Conservation (phyloP, 345 rosid genomes). For the Diplotaxis tenuifolia region DNA sequence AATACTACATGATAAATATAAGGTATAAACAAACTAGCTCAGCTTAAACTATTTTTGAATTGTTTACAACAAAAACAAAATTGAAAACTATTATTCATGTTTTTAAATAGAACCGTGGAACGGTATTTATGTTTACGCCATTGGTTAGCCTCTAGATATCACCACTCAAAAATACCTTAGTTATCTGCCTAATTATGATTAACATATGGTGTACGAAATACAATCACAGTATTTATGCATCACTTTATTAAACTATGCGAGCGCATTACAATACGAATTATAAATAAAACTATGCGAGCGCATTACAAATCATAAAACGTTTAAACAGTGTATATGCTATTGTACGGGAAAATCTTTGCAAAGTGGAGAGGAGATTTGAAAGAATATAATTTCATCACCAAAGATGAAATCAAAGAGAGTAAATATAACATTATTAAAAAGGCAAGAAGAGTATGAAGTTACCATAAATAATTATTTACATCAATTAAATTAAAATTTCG, state of each 20-base stretch:
- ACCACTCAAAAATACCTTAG: background rate
- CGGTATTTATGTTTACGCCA: no score
- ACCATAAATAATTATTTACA: conserved; percentile 8
- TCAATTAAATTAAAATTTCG: background rate
- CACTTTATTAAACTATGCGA: background rate
- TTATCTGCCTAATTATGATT: background rate
- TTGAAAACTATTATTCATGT: conserved; percentile 17
- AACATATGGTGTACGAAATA: background rate
- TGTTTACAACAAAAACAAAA: no score
- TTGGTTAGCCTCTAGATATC: no score
- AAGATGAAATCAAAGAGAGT: conserved; percentile 5
- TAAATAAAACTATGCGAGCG: background rate
- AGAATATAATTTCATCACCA: conserved; percentile 22
- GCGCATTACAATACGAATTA: background rate
- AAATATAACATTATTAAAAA: background rate
- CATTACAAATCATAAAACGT: background rate
- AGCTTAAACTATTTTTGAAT: background rate
- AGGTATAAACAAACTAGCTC: background rate
- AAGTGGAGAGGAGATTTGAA: conserved; percentile 16
- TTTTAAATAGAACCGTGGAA: background rate
- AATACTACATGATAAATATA: background rate
- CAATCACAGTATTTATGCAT: background rate
- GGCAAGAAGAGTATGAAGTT: background rate
- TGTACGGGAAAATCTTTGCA: conserved; percentile 27
- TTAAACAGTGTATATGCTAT: background rate